Base-by-base conservation (phyloP, 2,329 filamentous ascomycete genomes). In the Tympanopsis confertula region DNA sequence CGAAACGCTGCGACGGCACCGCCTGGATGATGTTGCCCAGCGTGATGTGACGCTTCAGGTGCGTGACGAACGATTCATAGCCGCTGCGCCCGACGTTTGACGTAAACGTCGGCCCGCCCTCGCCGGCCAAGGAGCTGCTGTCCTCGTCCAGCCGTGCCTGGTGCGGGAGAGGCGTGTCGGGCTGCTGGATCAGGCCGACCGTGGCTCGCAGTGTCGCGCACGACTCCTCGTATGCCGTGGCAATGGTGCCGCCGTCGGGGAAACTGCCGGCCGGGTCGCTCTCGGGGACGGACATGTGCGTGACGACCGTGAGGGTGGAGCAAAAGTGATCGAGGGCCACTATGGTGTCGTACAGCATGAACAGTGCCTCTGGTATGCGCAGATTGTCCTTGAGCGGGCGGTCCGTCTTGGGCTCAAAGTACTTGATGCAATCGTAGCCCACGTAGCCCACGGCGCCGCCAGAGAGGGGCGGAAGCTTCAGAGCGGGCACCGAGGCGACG, bases 341-440 rank as follows among this genome's bases (percentile, higher is more conserved):
- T 42, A 96, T 82, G 29, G 89, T 95, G 57, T 96, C 85, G 58
- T 86, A 96, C 13, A 98, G 71, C 86, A 96, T 96, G 58, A 98
- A 96, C 20, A 96, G 68, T 42, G 86, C 88, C 68, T 98, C 91
- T 1, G 91, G 91, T 30, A 96, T 85, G 42, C 82, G 66, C 17
- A 96, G 71, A 20, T 93, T 73, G 59, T 98, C 91, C 59, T 91
- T 82, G 68, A 95, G 77, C 3, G 86, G 77, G 36, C 87, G 75
- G 19, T 78, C 80, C n/a, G 91, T 96, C 70, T 88, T 93, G 43
- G 91, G 91, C 68, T 98, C 91, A 49, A 98, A 98, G 62, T 96
- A 96, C 53, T 82, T 80, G 50, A 98, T 86, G 58, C 91, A 98
- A 57, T 98, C 91, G 55, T 98, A 98, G 38, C 88, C 88, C 4